phyloP scores from a whole-genome alignment of 176 grass and related monocot species.

The Dactylis glomerata region DNA sequence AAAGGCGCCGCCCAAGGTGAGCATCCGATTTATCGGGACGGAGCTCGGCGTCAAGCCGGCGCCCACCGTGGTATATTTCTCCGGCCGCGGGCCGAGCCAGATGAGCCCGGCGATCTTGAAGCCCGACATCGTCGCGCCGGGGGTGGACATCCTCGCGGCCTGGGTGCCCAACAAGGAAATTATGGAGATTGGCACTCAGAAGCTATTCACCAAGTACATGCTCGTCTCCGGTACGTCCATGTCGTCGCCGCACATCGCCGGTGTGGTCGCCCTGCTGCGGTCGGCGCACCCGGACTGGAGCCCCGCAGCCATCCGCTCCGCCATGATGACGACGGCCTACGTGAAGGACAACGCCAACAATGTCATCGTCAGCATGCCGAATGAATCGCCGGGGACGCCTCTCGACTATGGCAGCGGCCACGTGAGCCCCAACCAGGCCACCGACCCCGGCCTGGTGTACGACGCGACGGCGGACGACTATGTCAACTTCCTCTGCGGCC shows the following conservation, averaged over 20 bases:
- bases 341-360: constrained; percentile 48
- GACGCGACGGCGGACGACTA: constrained; percentile 55
- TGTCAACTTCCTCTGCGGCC: constrained; percentile 56
- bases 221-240: constrained; percentile 80
- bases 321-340: constrained; percentile 83
- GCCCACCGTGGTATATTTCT: constrained; percentile 63
- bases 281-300: constrained; percentile 63
- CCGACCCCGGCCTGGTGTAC: constrained; percentile 66
- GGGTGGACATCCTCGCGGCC: constrained; percentile 74
- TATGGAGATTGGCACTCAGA: constrained; percentile 20
- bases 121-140: constrained; percentile 71
- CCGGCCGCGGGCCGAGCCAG: constrained; percentile 56
- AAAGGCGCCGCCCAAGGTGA: constrained; percentile 25
- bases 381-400: constrained; percentile 27
- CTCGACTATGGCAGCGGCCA: constrained; percentile 71
- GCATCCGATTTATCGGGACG: constrained; percentile 45
- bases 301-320: constrained; percentile 56
- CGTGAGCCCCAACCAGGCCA: constrained; percentile 57
- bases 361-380: constrained; percentile 33
- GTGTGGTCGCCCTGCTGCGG: constrained; percentile 56
- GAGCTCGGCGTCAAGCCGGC: constrained; percentile 58
- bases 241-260: constrained; percentile 66
- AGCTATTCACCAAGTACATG: constrained; percentile 41
- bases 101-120: constrained; percentile 64
- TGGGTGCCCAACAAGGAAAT: constrained; percentile 59